Conservation (phyloP, 1,284 basidiomycete genomes). For the Polyporus tsugae region DNA sequence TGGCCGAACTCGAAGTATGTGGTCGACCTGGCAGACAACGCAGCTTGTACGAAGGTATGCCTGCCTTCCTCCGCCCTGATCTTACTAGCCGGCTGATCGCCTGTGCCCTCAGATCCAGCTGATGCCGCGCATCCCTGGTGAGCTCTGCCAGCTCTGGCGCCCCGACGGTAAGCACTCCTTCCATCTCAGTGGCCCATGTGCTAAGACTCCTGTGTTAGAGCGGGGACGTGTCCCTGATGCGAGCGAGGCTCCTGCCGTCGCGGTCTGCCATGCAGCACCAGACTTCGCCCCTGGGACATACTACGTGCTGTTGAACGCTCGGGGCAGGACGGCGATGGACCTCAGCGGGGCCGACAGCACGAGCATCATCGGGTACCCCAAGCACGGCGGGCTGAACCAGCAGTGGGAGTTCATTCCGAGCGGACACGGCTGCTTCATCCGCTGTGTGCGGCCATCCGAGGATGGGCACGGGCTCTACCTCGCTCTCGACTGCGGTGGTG, state of each 20-base stretch:
- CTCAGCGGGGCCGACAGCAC: constrained; percentile 57
- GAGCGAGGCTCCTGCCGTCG: too few relatives aligned
- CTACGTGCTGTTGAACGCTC: constrained; percentile 58
- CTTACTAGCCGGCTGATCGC: too few relatives aligned
- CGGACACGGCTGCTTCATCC: constrained; percentile 51
- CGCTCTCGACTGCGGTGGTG: constrained; percentile 42
- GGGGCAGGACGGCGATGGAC: constrained; percentile 58
- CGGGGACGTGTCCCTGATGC: too few relatives aligned
- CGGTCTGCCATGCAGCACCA: too few relatives aligned
- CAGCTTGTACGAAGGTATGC: constrained; percentile 36
- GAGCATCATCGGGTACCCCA: constrained; percentile 57
- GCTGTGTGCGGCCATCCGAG: constrained; percentile 40
- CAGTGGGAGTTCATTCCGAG: constrained; percentile 59
- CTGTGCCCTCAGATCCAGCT: constrained; percentile 33
- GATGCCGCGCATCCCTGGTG: constrained; percentile 24
- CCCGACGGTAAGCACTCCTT: not conserved
- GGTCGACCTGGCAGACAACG: constrained; percentile 33
- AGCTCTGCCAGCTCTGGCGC: too few relatives aligned
- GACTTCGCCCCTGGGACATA: constrained; percentile 33
- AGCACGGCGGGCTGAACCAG: constrained; percentile 57
- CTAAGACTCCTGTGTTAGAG: too few relatives aligned
- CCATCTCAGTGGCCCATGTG: not conserved
- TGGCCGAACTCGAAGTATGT: constrained; percentile 38
- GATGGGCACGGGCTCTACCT: constrained; percentile 48
- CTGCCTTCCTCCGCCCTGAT: too few relatives aligned